Evolutionary conservation across 257 asterid species (phyloP), one percentile per base, ranked within the genome.

Genomic region (Ophiorrhiza pumila): DNA sequence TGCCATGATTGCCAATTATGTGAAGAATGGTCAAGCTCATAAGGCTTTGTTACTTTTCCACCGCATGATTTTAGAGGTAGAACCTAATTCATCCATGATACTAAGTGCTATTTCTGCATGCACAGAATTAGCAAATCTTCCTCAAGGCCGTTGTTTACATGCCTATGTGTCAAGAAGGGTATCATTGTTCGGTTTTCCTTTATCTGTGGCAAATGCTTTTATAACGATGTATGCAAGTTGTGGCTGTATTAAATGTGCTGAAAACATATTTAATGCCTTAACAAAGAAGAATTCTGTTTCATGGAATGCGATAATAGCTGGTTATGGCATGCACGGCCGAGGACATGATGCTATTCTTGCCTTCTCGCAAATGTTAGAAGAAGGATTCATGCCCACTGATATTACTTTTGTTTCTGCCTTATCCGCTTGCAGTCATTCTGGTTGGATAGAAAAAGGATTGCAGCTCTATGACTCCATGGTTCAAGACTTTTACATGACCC

Each of bases 371-470:
- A 60, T 80, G 84, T 39, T 73, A 20, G 76, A 76, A 62, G 80
- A 76, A 66, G 80, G 78, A 23, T 55, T 80, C 43, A 14, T 55
- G 63, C 76, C 84, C 10, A 70, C 76, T 34, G 74, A 62, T 27
- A 42, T 80, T 55, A 80, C 84, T 23, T 76, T 80, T 65, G 64
- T 76, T 31, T 76, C 84, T 67, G 81, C 53, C 25, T 76, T 80
- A 57, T 76, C 80, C 62, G 80, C 84, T 68, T 80, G 84, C 68
- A 80, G 81, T 74, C 84, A 80, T 68, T 72, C 74, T 39, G 80
- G 84, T 50, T 76, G 66, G 69, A 63, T 76, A 68, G 78, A 76
- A 59, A 57, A 68, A 29, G 84, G 84, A 22, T 35, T 80, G 27
- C 76, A 68, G 53, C 76, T 76, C 56, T 80, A 67, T 59, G 41